These are phyloP conservation scores for Gossypium aridum DNA, from an alignment of 441 rosid species.

Conservation along the genomic window DNA sequence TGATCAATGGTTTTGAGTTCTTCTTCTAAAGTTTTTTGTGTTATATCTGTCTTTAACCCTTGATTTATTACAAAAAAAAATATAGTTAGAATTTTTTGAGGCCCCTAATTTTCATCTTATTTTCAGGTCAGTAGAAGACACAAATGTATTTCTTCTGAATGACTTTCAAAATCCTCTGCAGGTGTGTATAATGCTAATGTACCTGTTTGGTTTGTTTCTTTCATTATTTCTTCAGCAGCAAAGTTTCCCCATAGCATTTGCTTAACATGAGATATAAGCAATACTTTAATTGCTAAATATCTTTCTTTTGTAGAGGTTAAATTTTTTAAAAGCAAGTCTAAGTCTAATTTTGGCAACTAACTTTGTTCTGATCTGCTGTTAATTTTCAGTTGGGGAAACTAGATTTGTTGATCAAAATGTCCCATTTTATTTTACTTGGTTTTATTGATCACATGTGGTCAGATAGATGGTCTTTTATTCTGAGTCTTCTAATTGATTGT, in stretches of 20 bases:
- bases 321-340: background rate
- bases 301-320: background rate
- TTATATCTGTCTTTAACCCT: background rate
- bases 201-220: constrained; percentile 3
- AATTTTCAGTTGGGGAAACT: background rate
- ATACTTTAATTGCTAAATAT: background rate
- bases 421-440: background rate
- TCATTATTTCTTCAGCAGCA: background rate
- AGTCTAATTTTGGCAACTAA: background rate
- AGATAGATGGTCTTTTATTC: background rate
- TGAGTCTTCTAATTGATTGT: constrained; percentile 21
- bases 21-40: background rate
- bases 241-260: background rate
- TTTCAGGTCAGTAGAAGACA: constrained; percentile 85
- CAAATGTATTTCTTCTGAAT: constrained; percentile 83
- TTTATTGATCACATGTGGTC: background rate
- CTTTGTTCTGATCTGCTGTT: background rate
- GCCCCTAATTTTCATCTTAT: constrained; percentile 15
- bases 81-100: background rate
- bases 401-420: background rate
- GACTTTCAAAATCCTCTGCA: constrained; percentile 87
- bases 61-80: background rate
- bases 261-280: background rate
- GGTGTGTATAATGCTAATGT: constrained; percentile 34
- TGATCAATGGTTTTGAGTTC: background rate